Evolutionary conservation across 805 yeast species (phyloP).

Genomic region (Zygosaccharomyces lentus): DNA sequence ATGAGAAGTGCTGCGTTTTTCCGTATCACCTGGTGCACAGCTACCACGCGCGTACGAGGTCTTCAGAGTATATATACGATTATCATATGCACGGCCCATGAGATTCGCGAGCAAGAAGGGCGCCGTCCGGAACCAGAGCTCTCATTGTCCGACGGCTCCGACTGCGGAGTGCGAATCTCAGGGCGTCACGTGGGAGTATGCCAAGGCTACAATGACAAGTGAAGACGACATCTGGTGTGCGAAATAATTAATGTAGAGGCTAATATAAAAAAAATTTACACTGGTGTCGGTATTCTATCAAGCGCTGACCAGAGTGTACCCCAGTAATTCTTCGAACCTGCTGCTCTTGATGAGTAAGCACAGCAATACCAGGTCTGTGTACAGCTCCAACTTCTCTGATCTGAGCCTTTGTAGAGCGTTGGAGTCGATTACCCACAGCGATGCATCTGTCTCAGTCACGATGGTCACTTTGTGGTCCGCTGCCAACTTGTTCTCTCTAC

Average conservation of each 20-base stretch:
- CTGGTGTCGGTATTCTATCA: constrained; percentile 16
- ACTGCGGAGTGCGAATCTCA: neutral
- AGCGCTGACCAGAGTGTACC: constrained; percentile 66
- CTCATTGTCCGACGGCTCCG: constrained; percentile 1
- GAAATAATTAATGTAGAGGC: neutral
- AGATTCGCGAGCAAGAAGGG: neutral
- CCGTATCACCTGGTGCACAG: neutral
- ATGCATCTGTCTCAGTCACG: constrained; percentile 55
- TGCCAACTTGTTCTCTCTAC: constrained; percentile 35
- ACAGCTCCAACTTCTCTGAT: constrained; percentile 48
- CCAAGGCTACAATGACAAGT: no score
- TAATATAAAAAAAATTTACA: neutral
- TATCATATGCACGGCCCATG: neutral
- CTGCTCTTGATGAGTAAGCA: constrained; percentile 61
- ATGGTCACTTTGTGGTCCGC: constrained; percentile 44
- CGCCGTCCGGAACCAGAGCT: neutral
- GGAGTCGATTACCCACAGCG: constrained; percentile 63
- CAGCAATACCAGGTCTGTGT: constrained; percentile 59
- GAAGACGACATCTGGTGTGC: no score
- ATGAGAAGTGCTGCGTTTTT: neutral
- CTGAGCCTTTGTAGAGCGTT: constrained; percentile 44
- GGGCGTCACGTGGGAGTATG: no score
- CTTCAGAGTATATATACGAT: neutral
- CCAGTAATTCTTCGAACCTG: constrained; percentile 69
- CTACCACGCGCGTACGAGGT: neutral